phyloP scores from a whole-genome alignment of 306 rosid genomes.

The Sophora flavescens region DNA sequence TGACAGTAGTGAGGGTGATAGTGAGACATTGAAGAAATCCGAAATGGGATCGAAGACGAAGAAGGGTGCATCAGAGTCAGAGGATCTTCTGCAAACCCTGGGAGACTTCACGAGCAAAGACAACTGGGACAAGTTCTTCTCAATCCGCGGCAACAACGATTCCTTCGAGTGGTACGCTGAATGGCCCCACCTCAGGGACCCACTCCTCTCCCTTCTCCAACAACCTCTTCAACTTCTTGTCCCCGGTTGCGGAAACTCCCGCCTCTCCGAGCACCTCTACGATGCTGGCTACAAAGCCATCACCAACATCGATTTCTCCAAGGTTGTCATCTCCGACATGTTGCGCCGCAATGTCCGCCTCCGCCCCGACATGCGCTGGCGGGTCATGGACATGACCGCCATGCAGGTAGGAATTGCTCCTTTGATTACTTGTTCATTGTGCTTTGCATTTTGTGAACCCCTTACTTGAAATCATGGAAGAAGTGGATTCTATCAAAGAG shows the following conservation, averaged over 20 bases:
- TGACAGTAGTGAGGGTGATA: no score
- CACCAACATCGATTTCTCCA: slow-evolving; percentile 89
- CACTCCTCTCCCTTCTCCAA: slow-evolving; percentile 65
- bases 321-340: slow-evolving; percentile 87
- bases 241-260: slow-evolving; percentile 94
- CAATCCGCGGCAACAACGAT: slow-evolving; percentile 66
- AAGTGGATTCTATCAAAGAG: no score
- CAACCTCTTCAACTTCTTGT: slow-evolving; percentile 59
- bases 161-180: slow-evolving; percentile 97
- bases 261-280: slow-evolving; percentile 87
- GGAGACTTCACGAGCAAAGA: slow-evolving; percentile 94
- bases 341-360: slow-evolving; percentile 86
- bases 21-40: no score
- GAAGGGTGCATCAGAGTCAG: not conserved
- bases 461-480: no score
- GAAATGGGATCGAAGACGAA: slow-evolving; percentile 45
- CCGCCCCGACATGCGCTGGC: slow-evolving; percentile 96
- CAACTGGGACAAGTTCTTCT: slow-evolving; percentile 97
- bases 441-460: not conserved
- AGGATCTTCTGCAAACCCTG: slow-evolving; percentile 71
- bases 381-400: slow-evolving; percentile 91
- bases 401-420: slow-evolving; percentile 66
- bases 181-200: slow-evolving; percentile 69
- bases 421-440: not conserved
- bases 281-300: slow-evolving; percentile 71